Conservation (phyloP, 352 stramenopile species). For the Phytophthora idaei region DNA sequence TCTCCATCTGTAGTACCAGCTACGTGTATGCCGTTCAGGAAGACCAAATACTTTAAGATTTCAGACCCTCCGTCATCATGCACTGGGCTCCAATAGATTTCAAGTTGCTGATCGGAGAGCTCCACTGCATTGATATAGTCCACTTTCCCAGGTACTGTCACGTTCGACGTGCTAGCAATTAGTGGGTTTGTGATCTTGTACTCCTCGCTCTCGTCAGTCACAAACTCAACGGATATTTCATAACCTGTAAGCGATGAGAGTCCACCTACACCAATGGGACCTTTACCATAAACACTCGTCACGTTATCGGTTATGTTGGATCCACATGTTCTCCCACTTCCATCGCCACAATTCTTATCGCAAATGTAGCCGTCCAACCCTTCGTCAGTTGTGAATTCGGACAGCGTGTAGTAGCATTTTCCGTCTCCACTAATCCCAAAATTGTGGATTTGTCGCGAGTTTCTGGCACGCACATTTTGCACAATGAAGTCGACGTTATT, state of each 20-base stretch:
- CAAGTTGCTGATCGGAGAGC: slow-evolving; percentile 28
- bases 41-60: slow-evolving; percentile 49
- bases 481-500: slow-evolving; percentile 52
- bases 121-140: slow-evolving; percentile 39
- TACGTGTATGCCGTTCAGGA: slow-evolving; percentile 48
- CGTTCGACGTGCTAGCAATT: slow-evolving; percentile 33
- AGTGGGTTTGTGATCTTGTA: slow-evolving; percentile 39
- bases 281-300: slow-evolving; percentile 41
- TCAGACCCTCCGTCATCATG: slow-evolving; percentile 48
- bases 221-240: slow-evolving; percentile 39
- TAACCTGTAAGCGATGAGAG: slow-evolving; percentile 42
- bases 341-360: slow-evolving; percentile 24
- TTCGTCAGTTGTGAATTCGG: neutral
- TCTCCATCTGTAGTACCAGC: slow-evolving; percentile 24
- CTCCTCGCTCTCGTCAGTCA: slow-evolving; percentile 32
- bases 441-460: slow-evolving; percentile 8
- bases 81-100: slow-evolving; percentile 52
- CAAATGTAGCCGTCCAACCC: slow-evolving; percentile 16
- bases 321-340: slow-evolving; percentile 25
- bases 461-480: slow-evolving; percentile 27
- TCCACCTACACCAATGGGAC: slow-evolving; percentile 40
- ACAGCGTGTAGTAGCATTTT: slow-evolving; percentile 49
- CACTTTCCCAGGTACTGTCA: slow-evolving; percentile 47
- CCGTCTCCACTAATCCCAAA: slow-evolving; percentile 42
- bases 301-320: slow-evolving; percentile 15